Conservation (phyloP, 169 alveolate species). For the Cryptosporidium baileyi region DNA sequence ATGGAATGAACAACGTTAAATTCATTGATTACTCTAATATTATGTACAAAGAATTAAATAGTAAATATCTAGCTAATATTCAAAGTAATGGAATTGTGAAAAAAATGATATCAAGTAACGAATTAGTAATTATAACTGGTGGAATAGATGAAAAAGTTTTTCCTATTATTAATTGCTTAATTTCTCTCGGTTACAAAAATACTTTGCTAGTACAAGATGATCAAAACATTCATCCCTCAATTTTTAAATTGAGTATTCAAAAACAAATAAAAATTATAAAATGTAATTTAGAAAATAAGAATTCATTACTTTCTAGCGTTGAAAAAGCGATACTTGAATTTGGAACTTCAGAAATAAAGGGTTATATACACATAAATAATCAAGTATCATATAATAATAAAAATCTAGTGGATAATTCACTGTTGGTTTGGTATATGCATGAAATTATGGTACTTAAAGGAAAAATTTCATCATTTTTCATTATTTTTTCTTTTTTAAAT, state of each 20-base stretch:
- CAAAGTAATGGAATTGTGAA: neutral
- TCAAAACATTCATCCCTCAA: neutral
- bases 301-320: neutral
- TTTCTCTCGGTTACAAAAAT: slow-evolving; percentile 26
- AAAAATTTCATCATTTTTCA: neutral
- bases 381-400: neutral
- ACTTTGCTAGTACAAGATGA: neutral
- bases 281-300: neutral
- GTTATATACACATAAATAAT: slow-evolving; percentile 18
- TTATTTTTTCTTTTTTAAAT: neutral
- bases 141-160: neutral
- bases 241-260: neutral
- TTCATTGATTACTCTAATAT: neutral
- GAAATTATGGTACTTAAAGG: neutral
- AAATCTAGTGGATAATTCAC: neutral
- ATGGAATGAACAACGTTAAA: neutral
- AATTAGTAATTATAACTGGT: slow-evolving; percentile 1
- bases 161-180: slow-evolving; percentile 8
- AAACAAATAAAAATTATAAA: neutral
- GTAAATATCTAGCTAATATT: neutral
- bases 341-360: neutral
- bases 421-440: slow-evolving; percentile 31
- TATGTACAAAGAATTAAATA: neutral
- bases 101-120: neutral
- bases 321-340: neutral